Conservation (phyloP, 2,329 filamentous ascomycete species). For the Thielaviopsis punctulata region DNA sequence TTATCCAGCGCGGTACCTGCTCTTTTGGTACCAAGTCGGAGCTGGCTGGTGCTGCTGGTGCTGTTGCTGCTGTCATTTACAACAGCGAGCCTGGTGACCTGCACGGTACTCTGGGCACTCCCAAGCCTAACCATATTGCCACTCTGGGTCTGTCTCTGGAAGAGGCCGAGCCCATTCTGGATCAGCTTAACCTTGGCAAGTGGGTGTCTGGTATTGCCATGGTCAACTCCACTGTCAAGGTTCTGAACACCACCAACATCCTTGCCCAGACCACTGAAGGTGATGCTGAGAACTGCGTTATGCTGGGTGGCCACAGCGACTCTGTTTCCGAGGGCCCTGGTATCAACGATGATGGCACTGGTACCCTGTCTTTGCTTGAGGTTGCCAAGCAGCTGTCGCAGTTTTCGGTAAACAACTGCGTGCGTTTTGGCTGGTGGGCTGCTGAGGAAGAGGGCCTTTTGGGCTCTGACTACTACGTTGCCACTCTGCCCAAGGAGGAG, state of each 20-base stretch:
- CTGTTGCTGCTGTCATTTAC: conserved; percentile 54
- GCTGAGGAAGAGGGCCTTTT: conserved; percentile 50
- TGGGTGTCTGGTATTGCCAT: conserved; percentile 37
- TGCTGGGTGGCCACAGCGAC: conserved; percentile 48
- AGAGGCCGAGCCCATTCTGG: conserved; percentile 39
- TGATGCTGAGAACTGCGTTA: conserved; percentile 45
- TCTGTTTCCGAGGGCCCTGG: conserved; percentile 47
- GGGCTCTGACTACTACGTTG: conserved; percentile 45
- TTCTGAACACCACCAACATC: conserved; percentile 40
- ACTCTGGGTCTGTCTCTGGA: conserved; percentile 48
- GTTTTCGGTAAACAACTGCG: conserved; percentile 45
- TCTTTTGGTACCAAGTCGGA: conserved; percentile 55
- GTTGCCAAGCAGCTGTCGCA: conserved; percentile 40
- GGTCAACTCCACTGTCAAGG: conserved; percentile 38
- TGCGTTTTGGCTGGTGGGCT: conserved; percentile 52
- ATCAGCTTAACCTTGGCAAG: conserved; percentile 34
- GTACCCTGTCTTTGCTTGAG: conserved; percentile 44
- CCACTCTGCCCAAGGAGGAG: conserved; percentile 35
- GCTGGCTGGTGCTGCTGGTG: conserved; percentile 50
- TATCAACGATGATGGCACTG: conserved; percentile 65
- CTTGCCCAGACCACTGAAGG: conserved; percentile 43
- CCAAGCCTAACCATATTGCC: conserved; percentile 41
- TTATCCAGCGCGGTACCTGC: conserved; percentile 54
- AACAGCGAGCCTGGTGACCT: conserved; percentile 49
- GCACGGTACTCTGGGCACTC: conserved; percentile 50